phyloP scores from a whole-genome alignment of 139 green algal genomes.

The Chlorella sp. region DNA sequence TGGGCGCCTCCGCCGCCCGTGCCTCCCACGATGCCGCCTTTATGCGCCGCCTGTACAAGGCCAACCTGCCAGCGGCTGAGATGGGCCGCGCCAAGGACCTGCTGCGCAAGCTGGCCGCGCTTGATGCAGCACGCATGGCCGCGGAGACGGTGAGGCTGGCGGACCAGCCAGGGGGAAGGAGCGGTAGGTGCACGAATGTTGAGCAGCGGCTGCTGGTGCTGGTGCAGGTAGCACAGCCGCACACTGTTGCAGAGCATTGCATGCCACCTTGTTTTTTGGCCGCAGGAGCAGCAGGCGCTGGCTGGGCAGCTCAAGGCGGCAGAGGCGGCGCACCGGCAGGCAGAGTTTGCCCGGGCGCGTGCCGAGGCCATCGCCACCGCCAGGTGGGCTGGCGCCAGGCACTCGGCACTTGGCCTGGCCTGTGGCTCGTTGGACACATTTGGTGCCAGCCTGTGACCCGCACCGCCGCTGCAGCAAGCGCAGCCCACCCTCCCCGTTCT shows the following conservation, averaged over 20 bases:
- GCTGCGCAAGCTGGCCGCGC: slow-evolving; percentile 33
- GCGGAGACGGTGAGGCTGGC: slow-evolving; percentile 23
- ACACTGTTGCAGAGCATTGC: not conserved
- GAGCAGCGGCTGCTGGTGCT: not conserved
- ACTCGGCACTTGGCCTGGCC: not conserved
- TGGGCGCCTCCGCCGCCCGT: not conserved
- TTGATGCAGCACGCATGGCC: slow-evolving; percentile 5
- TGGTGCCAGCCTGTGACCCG: not conserved
- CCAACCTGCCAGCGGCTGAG: slow-evolving; percentile 32
- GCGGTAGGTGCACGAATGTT: too few species aligned
- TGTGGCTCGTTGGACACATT: not conserved
- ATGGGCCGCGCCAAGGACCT: slow-evolving; percentile 31
- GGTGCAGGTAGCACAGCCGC: not conserved
- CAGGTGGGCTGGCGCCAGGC: not conserved
- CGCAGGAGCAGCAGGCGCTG: slow-evolving; percentile 42
- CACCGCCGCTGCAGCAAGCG: too few species aligned
- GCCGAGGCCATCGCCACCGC: slow-evolving; percentile 42
- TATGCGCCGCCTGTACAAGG: slow-evolving; percentile 25
- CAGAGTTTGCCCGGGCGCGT: slow-evolving; percentile 41
- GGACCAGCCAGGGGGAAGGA: too few species aligned
- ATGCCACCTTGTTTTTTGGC: not conserved
- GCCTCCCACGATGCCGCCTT: slow-evolving; percentile 16
- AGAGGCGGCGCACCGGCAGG: slow-evolving; percentile 19
- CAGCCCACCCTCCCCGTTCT: not conserved
- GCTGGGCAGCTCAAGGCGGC: slow-evolving; percentile 16